These are phyloP conservation scores for Paecilomyces fulvus DNA, from an alignment of 2,329 filamentous ascomycete species.

Conservation along the genomic window DNA sequence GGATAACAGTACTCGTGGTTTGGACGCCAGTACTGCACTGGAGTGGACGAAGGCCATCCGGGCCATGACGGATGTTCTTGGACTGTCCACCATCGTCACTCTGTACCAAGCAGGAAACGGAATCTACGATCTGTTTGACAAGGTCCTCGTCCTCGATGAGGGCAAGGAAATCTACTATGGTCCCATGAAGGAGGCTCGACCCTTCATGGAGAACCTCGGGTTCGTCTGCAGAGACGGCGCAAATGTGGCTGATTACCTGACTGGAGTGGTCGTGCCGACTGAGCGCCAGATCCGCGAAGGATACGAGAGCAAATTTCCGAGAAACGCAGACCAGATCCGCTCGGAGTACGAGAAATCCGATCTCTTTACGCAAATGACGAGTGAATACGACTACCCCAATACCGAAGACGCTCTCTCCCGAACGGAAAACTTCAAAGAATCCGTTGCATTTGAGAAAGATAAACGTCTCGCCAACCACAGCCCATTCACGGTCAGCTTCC, in stretches of 20 bases:
- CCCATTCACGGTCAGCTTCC: conserved; percentile 49
- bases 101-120: conserved; percentile 63
- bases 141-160: conserved; percentile 59
- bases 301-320: conserved; percentile 37
- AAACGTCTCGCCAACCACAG: conserved; percentile 46
- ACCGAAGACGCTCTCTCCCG: conserved; percentile 40
- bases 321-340: conserved; percentile 37
- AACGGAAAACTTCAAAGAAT: conserved; percentile 48
- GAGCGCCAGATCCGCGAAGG: conserved; percentile 38
- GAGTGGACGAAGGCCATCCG: conserved; percentile 55
- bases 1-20: conserved; percentile 59
- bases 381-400: conserved; percentile 51
- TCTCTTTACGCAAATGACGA: conserved; percentile 43
- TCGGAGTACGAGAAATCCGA: conserved; percentile 45
- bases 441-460: conserved; percentile 47
- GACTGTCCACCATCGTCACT: conserved; percentile 53
- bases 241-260: conserved; percentile 59
- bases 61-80: conserved; percentile 54
- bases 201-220: conserved; percentile 57
- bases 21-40: conserved; percentile 58
- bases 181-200: conserved; percentile 47
- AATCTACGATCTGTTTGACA: conserved; percentile 63
- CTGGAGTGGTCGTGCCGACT: conserved; percentile 53
- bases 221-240: conserved; percentile 55
- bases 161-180: conserved; percentile 61